These are phyloP conservation scores for Fusarium secorum DNA, from an alignment of 2,329 filamentous ascomycete species.

Conservation along the genomic window DNA sequence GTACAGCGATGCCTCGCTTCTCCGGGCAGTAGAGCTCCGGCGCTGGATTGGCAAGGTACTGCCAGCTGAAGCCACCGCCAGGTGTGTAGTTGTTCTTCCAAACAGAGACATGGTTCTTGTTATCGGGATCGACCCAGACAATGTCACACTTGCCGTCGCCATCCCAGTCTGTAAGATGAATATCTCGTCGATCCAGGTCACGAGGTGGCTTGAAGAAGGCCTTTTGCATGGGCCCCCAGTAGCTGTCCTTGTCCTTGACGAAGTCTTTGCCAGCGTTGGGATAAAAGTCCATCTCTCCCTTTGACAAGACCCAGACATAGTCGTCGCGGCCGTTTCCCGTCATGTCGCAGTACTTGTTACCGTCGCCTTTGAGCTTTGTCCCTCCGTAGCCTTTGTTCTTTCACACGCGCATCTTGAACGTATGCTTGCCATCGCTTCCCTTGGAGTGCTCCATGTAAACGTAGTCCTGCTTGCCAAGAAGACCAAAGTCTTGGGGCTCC, in stretches of 20 bases:
- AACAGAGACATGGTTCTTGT: slow-evolving; percentile 1
- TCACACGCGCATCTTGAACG: background rate
- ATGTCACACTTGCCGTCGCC: slow-evolving; percentile 43
- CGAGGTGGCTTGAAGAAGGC: background rate
- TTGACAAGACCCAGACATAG: background rate
- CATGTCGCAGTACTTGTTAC: slow-evolving; percentile 22
- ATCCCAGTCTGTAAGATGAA: slow-evolving; percentile 50
- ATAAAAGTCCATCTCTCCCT: background rate
- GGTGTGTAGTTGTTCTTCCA: slow-evolving; percentile 7
- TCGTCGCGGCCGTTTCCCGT: slow-evolving; percentile 17
- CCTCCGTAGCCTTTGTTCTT: background rate
- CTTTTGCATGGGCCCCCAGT: background rate
- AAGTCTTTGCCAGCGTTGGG: background rate
- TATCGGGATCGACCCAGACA: background rate
- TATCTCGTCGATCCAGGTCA: slow-evolving; percentile 37
- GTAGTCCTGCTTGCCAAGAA: background rate
- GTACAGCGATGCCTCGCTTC: background rate
- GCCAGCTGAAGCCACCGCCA: background rate
- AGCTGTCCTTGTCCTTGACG: background rate
- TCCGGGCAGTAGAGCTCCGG: background rate
- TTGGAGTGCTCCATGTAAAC: background rate
- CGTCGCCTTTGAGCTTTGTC: background rate
- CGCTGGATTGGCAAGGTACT: background rate
- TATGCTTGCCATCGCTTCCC: background rate
- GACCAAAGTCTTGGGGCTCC: background rate